A percentile compares a stretch with the other conserved stretches of the same genome.
Evolutionary conservation across 2,329 filamentous ascomycete species (phyloP).

Genomic region (Hymenoscyphus fraxineus): DNA sequence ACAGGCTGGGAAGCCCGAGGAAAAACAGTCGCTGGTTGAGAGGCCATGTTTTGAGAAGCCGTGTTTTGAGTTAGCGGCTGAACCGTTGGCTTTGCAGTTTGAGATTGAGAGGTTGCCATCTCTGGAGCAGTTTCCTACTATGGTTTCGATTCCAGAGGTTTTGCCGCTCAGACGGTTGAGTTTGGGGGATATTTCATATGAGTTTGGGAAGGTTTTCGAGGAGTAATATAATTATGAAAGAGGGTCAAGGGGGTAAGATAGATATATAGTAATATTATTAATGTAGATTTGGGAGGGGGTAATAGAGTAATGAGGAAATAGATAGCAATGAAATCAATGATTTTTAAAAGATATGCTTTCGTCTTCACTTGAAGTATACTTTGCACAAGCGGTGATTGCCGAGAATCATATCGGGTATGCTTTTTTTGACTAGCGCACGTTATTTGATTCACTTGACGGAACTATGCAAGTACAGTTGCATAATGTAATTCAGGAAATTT

Average conservation of each 20-base stretch:
- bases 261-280: constrained; percentile 1
- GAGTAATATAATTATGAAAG: neutral
- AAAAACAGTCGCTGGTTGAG: neutral
- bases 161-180: constrained; percentile 23
- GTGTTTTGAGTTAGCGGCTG: neutral
- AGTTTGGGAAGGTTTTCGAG: constrained; percentile 19
- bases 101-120: constrained; percentile 8
- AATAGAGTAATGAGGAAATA: neutral
- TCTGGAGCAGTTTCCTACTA: constrained; percentile 5
- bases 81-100: neutral
- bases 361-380: too few relatives aligned
- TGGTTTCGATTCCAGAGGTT: neutral
- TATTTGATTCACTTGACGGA: too few relatives aligned
- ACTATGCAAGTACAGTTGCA: too few relatives aligned
- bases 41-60: neutral
- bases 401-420: too few relatives aligned
- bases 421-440: too few relatives aligned
- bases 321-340: too few relatives aligned
- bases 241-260: too few relatives aligned
- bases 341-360: too few relatives aligned
- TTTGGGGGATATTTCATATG: constrained; percentile 23
- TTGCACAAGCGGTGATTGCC: too few relatives aligned
- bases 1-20: neutral
- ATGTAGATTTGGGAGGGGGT: neutral
- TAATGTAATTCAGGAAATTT: too few relatives aligned